A percentile compares a stretch with the other conserved stretches of the same genome.
Conservation (phyloP, 164 flowering plant species). For the Vitis rupestris region DNA sequence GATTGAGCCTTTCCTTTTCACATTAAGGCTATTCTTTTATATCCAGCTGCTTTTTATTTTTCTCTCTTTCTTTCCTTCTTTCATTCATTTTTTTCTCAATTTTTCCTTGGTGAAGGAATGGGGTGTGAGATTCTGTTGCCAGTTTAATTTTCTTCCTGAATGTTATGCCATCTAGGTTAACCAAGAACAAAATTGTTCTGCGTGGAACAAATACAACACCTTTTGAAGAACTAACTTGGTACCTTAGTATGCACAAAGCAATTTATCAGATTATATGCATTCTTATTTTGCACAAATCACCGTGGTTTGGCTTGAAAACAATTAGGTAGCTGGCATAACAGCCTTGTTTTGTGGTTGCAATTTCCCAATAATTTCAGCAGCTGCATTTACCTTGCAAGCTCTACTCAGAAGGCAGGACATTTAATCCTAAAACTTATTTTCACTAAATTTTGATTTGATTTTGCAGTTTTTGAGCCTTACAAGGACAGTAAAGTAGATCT, state of each 20-base stretch:
- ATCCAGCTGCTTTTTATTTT: not conserved
- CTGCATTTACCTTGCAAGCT: not conserved
- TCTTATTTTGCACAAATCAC: not conserved
- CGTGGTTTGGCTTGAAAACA: not conserved
- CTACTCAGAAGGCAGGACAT: not conserved
- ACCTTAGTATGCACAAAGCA: too few species aligned
- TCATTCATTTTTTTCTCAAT: not conserved
- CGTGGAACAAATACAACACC: not conserved
- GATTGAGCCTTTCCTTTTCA: too few species aligned
- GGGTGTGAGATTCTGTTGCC: not conserved
- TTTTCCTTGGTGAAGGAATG: not conserved
- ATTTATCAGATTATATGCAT: too few species aligned
- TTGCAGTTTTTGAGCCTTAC: constrained; percentile 95
- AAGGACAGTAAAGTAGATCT: constrained; percentile 83
- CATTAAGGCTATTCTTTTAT: not conserved
- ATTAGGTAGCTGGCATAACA: not conserved
- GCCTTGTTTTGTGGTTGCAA: not conserved
- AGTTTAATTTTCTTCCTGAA: not conserved
- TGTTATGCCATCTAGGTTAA: not conserved
- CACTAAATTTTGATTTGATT: not conserved
- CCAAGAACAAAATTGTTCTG: not conserved
- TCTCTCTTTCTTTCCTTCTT: not conserved
- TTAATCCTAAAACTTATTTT: too few species aligned
- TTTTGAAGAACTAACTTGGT: not conserved
- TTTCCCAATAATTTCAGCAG: not conserved